phyloP scores from a whole-genome alignment of 768 basidiomycete species.

The Rhodotorula toruloides region DNA sequence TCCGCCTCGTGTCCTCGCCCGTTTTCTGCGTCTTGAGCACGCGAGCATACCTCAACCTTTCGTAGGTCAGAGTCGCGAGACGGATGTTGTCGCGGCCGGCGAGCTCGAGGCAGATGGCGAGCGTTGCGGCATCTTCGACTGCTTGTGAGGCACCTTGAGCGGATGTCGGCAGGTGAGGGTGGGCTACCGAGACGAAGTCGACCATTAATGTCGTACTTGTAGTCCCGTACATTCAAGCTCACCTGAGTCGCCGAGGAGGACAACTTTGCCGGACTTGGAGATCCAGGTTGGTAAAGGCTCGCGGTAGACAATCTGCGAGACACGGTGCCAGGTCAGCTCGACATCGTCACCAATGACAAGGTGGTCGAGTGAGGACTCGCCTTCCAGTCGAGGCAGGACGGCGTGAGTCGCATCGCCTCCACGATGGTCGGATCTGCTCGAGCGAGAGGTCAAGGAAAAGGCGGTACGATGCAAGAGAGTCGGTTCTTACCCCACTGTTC shows the following conservation, averaged over 20 bases:
- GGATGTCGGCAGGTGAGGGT: conserved; percentile 14
- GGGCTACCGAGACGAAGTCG: background rate
- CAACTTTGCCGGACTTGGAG: conserved; percentile 20
- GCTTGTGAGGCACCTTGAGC: conserved; percentile 23
- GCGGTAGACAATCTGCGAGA: conserved; percentile 19
- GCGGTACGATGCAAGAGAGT: too few species aligned
- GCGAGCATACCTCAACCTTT: conserved; percentile 23
- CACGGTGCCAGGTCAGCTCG: background rate
- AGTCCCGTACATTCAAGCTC: too few species aligned
- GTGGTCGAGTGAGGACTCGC: background rate
- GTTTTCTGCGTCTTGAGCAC: conserved; percentile 34
- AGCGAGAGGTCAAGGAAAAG: too few species aligned
- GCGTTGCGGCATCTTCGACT: conserved; percentile 14
- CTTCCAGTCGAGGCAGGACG: conserved; percentile 27
- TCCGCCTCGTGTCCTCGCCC: conserved; percentile 15
- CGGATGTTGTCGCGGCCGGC: conserved; percentile 6
- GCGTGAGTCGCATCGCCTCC: conserved; percentile 26
- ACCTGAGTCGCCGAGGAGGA: conserved; percentile 9
- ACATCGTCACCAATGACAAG: background rate
- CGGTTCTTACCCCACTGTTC: too few species aligned
- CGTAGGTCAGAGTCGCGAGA: conserved; percentile 23
- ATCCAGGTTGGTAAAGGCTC: conserved; percentile 30
- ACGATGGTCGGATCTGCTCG: conserved; percentile 34
- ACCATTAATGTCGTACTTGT: background rate
- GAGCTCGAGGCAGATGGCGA: conserved; percentile 26